phyloP scores from a whole-genome alignment of 495 filamentous ascomycete species.

The Thermochaetoides thermophila region DNA sequence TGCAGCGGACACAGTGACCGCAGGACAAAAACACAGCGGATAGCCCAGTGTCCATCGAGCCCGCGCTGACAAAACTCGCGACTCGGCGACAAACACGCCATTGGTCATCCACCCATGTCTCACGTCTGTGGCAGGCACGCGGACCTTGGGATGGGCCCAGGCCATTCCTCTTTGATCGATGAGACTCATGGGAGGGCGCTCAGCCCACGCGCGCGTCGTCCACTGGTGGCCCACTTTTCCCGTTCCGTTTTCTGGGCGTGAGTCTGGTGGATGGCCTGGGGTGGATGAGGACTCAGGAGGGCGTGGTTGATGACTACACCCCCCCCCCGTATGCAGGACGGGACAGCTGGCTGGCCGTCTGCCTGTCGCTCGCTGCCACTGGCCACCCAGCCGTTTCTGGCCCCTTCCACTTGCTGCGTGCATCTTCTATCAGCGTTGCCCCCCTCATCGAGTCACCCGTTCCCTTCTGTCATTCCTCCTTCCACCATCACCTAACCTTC shows the following conservation, averaged over 20 bases:
- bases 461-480: neutral
- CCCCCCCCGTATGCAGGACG: too few species aligned
- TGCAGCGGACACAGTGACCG: conserved; percentile 15
- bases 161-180: conserved; percentile 13
- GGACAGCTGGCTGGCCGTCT: too few species aligned
- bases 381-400: too few species aligned
- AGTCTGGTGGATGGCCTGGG: too few species aligned
- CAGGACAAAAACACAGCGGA: conserved; percentile 5
- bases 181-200: conserved; percentile 13
- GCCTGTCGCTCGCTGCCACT: too few species aligned
- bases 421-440: conserved; percentile 19
- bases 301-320: too few species aligned
- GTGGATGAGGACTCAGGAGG: too few species aligned
- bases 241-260: too few species aligned
- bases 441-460: conserved; percentile 13
- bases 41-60: too few species aligned
- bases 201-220: too few species aligned
- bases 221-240: too few species aligned
- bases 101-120: conserved; percentile 13
- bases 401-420: conserved; percentile 18
- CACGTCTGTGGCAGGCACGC: conserved; percentile 8
- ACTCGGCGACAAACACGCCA: conserved; percentile 9
- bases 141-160: conserved; percentile 6
- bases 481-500: neutral
- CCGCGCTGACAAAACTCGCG: too few species aligned